These are phyloP conservation scores for Aegilops longissima DNA, from an alignment of 176 grass and related monocot species.

Conservation along the genomic window DNA sequence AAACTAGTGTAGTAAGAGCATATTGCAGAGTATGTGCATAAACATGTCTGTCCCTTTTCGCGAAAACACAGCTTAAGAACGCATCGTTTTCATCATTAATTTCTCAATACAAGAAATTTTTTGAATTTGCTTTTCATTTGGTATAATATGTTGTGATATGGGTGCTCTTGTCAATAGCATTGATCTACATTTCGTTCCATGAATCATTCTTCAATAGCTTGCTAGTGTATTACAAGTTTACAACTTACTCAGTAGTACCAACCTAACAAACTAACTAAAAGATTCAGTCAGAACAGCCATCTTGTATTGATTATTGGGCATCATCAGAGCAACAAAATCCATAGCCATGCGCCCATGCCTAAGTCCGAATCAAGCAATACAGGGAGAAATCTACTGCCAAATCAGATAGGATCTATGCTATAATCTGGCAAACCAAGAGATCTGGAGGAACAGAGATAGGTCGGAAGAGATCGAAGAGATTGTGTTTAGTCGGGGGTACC, in stretches of 20 bases:
- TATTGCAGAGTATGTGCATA: no score
- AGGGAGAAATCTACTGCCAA: background rate
- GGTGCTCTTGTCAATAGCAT: background rate
- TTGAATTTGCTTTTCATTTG: background rate
- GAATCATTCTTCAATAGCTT: background rate
- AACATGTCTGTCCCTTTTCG: background rate
- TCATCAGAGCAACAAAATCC: background rate
- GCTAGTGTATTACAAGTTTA: background rate
- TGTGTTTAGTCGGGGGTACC: constrained; percentile 11
- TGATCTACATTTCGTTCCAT: background rate
- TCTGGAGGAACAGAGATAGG: no score
- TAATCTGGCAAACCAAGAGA: no score
- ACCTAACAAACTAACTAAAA: background rate
- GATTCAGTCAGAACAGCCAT: background rate
- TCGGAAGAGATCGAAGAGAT: no score
- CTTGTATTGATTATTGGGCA: background rate
- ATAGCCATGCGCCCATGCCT: background rate
- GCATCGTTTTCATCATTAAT: background rate
- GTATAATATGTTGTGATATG: background rate
- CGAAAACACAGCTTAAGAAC: background rate
- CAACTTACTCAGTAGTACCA: background rate
- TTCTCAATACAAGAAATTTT: background rate
- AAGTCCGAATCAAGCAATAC: background rate
- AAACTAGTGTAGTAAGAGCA: no score
- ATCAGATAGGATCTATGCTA: background rate